Evolutionary conservation across 2,329 filamentous ascomycete species (phyloP).

Genomic region (Cyphellophora attinorum): DNA sequence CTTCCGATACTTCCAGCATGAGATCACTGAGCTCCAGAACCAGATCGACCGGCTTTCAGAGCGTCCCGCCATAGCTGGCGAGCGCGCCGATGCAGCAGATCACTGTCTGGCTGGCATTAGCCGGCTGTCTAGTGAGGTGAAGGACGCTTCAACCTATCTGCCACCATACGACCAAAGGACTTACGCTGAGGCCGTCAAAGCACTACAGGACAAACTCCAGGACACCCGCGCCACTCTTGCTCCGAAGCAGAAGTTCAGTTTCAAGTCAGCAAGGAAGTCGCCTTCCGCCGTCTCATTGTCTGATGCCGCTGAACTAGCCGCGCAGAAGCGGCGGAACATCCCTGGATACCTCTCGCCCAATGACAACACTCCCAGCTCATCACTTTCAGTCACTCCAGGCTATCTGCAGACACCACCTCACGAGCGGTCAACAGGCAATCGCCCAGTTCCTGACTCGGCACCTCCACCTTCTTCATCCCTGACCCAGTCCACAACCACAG

Average conservation of each 20-base stretch:
- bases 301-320: constrained; percentile 46
- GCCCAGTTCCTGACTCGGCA: neutral
- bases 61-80: constrained; percentile 55
- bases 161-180: constrained; percentile 84
- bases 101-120: constrained; percentile 71
- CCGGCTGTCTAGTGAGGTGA: constrained; percentile 70
- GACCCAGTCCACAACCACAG: neutral
- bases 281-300: constrained; percentile 44
- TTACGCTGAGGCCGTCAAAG: constrained; percentile 77
- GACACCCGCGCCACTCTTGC: constrained; percentile 57
- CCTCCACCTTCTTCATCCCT: neutral
- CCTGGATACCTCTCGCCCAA: constrained; percentile 32
- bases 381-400: constrained; percentile 17
- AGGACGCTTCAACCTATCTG: constrained; percentile 71
- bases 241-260: constrained; percentile 74
- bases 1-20: constrained; percentile 72
- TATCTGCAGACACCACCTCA: constrained; percentile 11
- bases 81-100: constrained; percentile 72
- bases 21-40: constrained; percentile 64
- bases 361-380: constrained; percentile 3
- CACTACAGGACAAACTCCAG: constrained; percentile 67
- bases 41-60: constrained; percentile 61
- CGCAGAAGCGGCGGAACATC: constrained; percentile 34
- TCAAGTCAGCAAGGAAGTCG: constrained; percentile 54
- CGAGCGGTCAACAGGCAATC: constrained; percentile 22